Conservation (phyloP, 306 rosid genomes). For the Cicer pinnatifidum region DNA sequence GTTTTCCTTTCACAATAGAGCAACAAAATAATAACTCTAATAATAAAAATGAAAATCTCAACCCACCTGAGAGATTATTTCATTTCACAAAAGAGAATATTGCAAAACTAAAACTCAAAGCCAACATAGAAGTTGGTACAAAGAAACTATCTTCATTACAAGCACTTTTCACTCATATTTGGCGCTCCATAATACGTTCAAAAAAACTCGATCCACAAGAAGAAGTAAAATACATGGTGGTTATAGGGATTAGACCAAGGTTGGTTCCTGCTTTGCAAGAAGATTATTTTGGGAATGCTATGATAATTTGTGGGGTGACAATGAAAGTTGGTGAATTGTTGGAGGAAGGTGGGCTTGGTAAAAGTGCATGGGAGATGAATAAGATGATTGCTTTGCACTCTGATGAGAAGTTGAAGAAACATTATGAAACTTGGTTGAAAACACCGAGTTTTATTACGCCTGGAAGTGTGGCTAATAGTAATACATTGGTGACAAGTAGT, state of each 20-base stretch:
- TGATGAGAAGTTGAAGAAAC: constrained; percentile 2
- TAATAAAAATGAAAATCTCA: background rate
- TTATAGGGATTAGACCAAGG: constrained; percentile 44
- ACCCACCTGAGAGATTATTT: constrained; percentile 26
- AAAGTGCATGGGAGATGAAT: constrained; percentile 47
- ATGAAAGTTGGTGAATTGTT: background rate
- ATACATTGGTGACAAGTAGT: background rate
- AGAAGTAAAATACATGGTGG: constrained; percentile 19
- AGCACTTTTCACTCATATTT: constrained; percentile 49
- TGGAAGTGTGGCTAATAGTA: background rate
- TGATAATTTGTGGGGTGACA: background rate
- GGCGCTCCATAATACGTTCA: constrained; percentile 45
- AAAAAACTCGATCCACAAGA: constrained; percentile 22
- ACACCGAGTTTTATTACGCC: constrained; percentile 6
- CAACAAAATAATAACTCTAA: too few species aligned
- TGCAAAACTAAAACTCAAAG: constrained; percentile 49
- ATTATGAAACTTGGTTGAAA: constrained; percentile 32
- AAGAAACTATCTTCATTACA: constrained; percentile 51
- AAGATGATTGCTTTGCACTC: constrained; percentile 31
- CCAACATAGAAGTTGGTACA: constrained; percentile 33
- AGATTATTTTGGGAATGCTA: background rate
- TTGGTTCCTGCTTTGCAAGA: background rate
- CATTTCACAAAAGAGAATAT: constrained; percentile 44
- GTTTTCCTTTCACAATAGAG: background rate
- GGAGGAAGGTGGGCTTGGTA: constrained; percentile 38